Evolutionary conservation across 2,329 filamentous ascomycete species (phyloP).

Genomic region (Hymenoscyphus albidus): DNA sequence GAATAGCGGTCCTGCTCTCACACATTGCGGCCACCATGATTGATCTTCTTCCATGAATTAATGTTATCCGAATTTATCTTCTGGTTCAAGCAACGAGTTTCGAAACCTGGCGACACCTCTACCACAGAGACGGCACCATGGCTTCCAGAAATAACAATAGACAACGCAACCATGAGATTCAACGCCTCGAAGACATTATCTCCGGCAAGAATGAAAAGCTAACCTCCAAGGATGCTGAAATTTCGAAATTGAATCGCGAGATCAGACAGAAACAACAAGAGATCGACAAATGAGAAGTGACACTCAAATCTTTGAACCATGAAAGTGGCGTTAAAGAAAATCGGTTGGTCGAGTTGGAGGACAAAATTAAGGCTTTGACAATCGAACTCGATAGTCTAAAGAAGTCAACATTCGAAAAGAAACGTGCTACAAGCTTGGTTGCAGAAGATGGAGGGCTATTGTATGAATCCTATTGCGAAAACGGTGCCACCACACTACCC

Average conservation of each 20-base stretch:
- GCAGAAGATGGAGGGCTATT: too few relatives aligned
- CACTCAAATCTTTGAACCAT: background rate
- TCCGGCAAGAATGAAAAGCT: background rate
- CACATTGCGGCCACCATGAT: too few relatives aligned
- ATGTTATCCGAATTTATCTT: too few relatives aligned
- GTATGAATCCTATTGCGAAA: background rate
- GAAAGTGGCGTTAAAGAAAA: background rate
- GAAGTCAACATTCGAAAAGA: background rate
- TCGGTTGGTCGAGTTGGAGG: background rate
- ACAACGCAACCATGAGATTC: background rate
- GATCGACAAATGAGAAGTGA: background rate
- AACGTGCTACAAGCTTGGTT: background rate
- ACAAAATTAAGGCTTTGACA: background rate
- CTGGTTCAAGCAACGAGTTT: too few relatives aligned
- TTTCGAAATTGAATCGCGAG: background rate
- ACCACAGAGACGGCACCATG: too few relatives aligned
- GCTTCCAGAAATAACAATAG: background rate
- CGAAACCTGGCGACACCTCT: too few relatives aligned
- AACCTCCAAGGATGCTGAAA: background rate
- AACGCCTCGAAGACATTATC: background rate
- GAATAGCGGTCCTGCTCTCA: too few relatives aligned
- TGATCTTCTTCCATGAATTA: too few relatives aligned
- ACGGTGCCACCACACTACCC: background rate
- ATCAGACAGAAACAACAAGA: background rate
- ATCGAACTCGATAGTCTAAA: background rate